Evolutionary conservation across 345 rosid genomes (phyloP).

Genomic region (Citrus unshiu): DNA sequence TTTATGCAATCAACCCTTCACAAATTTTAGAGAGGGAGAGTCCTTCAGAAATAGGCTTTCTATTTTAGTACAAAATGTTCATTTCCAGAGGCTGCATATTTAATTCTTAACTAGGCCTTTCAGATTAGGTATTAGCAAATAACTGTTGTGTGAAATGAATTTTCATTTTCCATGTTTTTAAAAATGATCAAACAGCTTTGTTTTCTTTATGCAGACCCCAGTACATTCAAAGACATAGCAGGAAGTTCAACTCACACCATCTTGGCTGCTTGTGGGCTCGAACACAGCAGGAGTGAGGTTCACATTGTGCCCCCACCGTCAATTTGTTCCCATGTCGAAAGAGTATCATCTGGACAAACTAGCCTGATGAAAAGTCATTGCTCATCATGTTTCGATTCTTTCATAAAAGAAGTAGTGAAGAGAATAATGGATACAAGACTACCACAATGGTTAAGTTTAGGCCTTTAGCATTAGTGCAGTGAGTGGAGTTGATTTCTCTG

Average conservation of each 20-base stretch:
- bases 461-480: constrained; percentile 44
- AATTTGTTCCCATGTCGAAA: constrained; percentile 52
- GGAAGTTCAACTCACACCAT: constrained; percentile 71
- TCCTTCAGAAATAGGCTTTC: background rate
- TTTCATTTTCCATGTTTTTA: background rate
- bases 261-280: constrained; percentile 83
- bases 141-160: background rate
- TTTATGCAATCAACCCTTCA: background rate
- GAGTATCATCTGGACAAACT: constrained; percentile 41
- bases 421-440: constrained; percentile 67
- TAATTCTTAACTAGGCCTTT: background rate
- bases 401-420: constrained; percentile 78
- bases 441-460: constrained; percentile 80
- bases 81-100: background rate
- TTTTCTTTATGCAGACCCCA: constrained; percentile 43
- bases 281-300: constrained; percentile 64
- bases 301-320: constrained; percentile 48
- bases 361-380: constrained; percentile 82
- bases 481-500: constrained; percentile 2
- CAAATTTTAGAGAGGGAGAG: background rate
- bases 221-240: constrained; percentile 57
- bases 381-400: constrained; percentile 78
- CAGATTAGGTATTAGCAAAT: background rate
- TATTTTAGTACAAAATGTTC: background rate
- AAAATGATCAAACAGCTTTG: constrained; percentile 9